Conservation (phyloP, 805 yeast species). For the Barnettozyma californica region DNA sequence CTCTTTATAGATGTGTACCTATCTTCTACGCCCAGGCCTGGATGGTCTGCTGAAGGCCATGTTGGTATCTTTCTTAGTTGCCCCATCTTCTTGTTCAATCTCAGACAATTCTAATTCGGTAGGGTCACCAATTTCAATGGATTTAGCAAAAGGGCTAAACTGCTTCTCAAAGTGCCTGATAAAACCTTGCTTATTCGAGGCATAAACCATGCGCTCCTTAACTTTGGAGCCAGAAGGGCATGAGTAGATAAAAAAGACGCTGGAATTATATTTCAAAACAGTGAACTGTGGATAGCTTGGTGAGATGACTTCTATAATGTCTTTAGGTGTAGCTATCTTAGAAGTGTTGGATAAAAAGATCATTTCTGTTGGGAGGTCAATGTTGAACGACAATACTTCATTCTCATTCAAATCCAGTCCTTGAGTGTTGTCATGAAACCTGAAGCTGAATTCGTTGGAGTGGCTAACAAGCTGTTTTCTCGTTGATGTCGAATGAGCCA, state of each 20-base stretch:
- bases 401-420: constrained; percentile 23
- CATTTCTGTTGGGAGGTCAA: constrained; percentile 46
- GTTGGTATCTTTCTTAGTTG: constrained; percentile 12
- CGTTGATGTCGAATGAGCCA: constrained; percentile 28
- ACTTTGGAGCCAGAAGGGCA: constrained; percentile 91
- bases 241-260: constrained; percentile 63
- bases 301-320: constrained; percentile 31
- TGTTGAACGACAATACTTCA: constrained; percentile 43
- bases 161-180: constrained; percentile 41
- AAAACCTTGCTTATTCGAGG: constrained; percentile 68
- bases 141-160: constrained; percentile 28
- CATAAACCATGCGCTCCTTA: constrained; percentile 88
- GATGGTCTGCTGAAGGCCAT: constrained; percentile 55
- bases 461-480: constrained; percentile 25
- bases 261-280: constrained; percentile 39
- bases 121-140: constrained; percentile 69
- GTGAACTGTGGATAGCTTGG: constrained; percentile 52
- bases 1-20: not conserved
- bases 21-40: constrained; percentile 59
- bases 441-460: constrained; percentile 23
- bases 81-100: constrained; percentile 28
- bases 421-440: constrained; percentile 25
- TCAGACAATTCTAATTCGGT: constrained; percentile 57
- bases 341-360: constrained; percentile 33
- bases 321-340: constrained; percentile 22